phyloP scores from a whole-genome alignment of 176 grass and related monocot genomes.

The Cenchrus purpureus region DNA sequence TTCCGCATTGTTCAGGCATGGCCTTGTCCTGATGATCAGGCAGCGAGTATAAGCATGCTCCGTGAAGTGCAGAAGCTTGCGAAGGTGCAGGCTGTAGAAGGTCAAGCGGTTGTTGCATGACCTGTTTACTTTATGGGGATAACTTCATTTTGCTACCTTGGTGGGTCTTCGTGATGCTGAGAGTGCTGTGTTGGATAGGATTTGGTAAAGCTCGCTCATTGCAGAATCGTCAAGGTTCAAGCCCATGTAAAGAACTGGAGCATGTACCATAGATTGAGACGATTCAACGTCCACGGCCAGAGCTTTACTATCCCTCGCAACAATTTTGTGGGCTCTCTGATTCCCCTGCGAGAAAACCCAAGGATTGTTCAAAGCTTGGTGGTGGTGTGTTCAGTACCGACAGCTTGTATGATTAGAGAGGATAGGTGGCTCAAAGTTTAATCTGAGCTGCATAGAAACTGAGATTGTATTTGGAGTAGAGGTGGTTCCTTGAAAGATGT shows the following conservation, averaged over 20 bases:
- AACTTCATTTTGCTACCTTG: not conserved
- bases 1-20: conserved; percentile 41
- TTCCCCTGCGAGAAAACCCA: not conserved
- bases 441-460: not conserved
- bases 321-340: conserved; percentile 5
- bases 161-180: not conserved
- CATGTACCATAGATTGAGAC: not conserved
- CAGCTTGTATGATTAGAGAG: conserved; percentile 11
- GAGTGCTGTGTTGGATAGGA: not conserved
- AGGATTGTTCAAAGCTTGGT: conserved; percentile 10
- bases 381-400: not conserved
- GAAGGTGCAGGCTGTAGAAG: conserved; percentile 44
- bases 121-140: not conserved
- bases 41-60: conserved; percentile 49
- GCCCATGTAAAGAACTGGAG: not conserved
- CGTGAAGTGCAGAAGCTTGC: conserved; percentile 59
- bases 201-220: not conserved
- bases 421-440: conserved; percentile 13
- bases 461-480: conserved; percentile 20
- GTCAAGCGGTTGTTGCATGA: conserved; percentile 33
- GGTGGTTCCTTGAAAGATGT: conserved; percentile 8
- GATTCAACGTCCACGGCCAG: not conserved
- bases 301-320: conserved; percentile 8
- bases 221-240: not conserved
- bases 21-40: conserved; percentile 40